Base-by-base conservation (phyloP, 352 stramenopile species). In the Globisporangium orthogonon region DNA sequence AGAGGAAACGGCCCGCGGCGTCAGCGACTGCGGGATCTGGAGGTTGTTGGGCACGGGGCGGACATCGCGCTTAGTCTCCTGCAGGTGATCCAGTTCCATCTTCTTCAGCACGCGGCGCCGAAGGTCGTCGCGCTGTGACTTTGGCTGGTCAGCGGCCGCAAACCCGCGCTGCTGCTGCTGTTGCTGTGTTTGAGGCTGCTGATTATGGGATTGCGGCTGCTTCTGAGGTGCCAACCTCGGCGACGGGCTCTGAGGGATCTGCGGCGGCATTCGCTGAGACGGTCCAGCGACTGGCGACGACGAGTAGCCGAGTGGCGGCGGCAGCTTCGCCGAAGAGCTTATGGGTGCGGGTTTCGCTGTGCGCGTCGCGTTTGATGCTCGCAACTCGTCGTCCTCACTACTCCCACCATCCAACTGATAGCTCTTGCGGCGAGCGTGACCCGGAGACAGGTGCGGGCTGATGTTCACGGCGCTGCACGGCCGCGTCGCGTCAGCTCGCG, bases 81-180 rank as follows among this genome's bases (percentile, higher is more conserved):
- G 41, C 28, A 46, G 18, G 23, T 56, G 50, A 29, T 60, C 45
- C 13, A 55, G 74, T 14, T 77, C 81, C 71, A 89, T 91, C 47
- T 87, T 89, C 58, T 90, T 92, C 14, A 81, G 35, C 50, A 55
- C 86, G 14, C 90, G 71, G 66, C 85, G 78, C 28, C 83, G 78
- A 46, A 92, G 63, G 56, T 88, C 63, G 66, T 85, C 66, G 23
- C 78, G 74, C n/a, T 58, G 44, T 17, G 59, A 63, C 37, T 66
- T 69, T 44, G 63, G 52, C 2, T 49, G 14, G 31, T 55, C 44
- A 14, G 28, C 7, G 18, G 40, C 45, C 39, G 13, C 15, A 13
- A 28, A n/a, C 43, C 35, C 6, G 17, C 14, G 43, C 14, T 52
- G 51, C 13, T 43, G 54, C 46, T 41, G 58, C 14, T 54, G 40